phyloP scores from a whole-genome alignment of 371 early-diverging fungal genomes.

The Haplosporangium sp. region DNA sequence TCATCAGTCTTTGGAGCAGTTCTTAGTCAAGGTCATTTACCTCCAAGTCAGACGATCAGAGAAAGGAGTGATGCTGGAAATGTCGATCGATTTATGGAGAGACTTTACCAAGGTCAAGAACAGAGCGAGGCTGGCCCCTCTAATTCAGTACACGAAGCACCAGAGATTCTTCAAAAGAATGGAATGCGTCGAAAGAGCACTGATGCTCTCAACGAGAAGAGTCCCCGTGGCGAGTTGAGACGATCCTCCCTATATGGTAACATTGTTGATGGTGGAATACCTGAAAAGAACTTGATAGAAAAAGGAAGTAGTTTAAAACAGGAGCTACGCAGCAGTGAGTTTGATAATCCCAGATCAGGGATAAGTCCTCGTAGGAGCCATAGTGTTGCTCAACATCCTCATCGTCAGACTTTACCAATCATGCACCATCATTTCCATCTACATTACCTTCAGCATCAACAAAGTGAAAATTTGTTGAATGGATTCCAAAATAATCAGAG shows the following conservation, averaged over 20 bases:
- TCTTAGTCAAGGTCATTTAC: constrained; percentile 38
- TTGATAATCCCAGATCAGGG: neutral
- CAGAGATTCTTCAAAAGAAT: neutral
- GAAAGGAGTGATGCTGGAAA: constrained; percentile 14
- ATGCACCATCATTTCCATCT: constrained; percentile 40
- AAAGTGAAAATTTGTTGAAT: constrained; percentile 14
- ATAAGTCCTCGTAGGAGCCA: constrained; percentile 9
- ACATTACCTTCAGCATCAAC: constrained; percentile 33
- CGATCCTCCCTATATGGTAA: neutral
- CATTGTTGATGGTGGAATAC: neutral
- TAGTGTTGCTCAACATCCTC: constrained; percentile 29
- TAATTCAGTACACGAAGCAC: neutral
- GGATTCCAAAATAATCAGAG: constrained; percentile 20
- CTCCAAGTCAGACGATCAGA: constrained; percentile 37
- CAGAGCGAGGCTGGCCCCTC: neutral
- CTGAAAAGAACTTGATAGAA: neutral
- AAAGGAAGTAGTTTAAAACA: neutral
- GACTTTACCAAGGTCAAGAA: constrained; percentile 8
- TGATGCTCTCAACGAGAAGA: constrained; percentile 11
- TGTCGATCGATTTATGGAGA: constrained; percentile 44
- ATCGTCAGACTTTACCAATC: constrained; percentile 40
- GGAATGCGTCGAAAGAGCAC: constrained; percentile 21
- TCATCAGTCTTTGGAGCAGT: constrained; percentile 49
- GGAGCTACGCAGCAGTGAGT: neutral
- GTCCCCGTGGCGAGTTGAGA: neutral